Evolutionary conservation across 2,329 filamentous ascomycete species (phyloP), one percentile per base, ranked within the genome.

Genomic region (Mycocentrospora acerina): DNA sequence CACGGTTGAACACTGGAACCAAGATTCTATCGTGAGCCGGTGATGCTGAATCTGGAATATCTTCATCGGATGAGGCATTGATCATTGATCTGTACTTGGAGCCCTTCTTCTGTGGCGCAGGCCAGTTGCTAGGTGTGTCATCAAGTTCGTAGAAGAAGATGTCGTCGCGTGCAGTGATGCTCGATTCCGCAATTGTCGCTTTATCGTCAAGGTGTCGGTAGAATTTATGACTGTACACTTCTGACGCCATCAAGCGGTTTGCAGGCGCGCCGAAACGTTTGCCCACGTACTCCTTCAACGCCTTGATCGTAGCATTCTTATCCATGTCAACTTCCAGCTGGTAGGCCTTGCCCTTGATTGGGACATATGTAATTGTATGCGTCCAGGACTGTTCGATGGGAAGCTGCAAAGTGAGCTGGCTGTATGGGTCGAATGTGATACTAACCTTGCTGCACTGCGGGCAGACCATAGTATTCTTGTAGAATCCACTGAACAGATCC

Each of bases 351-450:
- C 86, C 82, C 42, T 85, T 81, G 2, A 93, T 71, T 2, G 90
- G 90, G 44, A 88, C 85, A 63, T 86, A 96, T 38, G 80, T 84
- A 52, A 97, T 73, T 1, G 78, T 76, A 49, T 85, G 85, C 42
- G 74, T 77, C 86, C 89, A 95, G 29, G 88, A 78, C 49, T 85
- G 90, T 64, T 93, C 86, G 37, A 95, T 81, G 0, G 93, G 93
- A 24, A 98, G 73, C 40, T 94, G 93, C 16, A 98, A 73, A 0
- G 93, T 96, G 42, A 98, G 72, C 51, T 94, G 93, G 67, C 90
- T 96, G 75, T 95, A 98, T 1, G 93, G 93, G 64, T 98, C 93
- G 60, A 98, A 98, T 0, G 93, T 97, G 57, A 98, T 95, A 78
- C 90, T 96, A 68, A 97, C 86, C 71, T 97, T 98, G 54, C 85